Conservation (phyloP, 192 early-diverging fungal species). For the Coemansia javaensis region DNA sequence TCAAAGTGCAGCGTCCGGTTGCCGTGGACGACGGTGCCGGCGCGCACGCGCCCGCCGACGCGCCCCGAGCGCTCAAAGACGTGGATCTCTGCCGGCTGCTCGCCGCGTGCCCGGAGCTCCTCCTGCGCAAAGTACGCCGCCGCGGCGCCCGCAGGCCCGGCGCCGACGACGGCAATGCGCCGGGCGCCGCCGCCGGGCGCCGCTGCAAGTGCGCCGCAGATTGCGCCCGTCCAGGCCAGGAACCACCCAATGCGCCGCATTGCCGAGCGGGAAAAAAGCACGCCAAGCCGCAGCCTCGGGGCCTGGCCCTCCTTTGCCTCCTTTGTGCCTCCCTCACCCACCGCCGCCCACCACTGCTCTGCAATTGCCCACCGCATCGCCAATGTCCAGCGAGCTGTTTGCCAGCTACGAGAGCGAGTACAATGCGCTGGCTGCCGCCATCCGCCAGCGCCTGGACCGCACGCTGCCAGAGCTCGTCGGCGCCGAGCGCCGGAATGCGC, state of each 20-base stretch:
- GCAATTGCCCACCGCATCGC: too few relatives aligned
- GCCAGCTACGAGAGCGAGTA: conserved; percentile 87
- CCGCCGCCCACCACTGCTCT: too few relatives aligned
- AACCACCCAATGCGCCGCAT: neutral
- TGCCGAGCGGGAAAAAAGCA: too few relatives aligned
- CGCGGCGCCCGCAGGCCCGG: conserved; percentile 11
- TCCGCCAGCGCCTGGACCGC: conserved; percentile 55
- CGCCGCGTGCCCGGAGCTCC: conserved; percentile 3
- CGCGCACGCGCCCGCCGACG: conserved; percentile 17
- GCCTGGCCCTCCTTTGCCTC: too few relatives aligned
- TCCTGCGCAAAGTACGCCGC: conserved; percentile 13
- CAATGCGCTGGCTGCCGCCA: conserved; percentile 53
- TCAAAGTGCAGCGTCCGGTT: conserved; percentile 21
- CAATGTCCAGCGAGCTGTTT: conserved; percentile 69
- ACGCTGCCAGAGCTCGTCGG: conserved; percentile 58
- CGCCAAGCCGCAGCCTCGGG: too few relatives aligned
- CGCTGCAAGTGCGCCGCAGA: too few relatives aligned
- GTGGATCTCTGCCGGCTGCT: conserved; percentile 12
- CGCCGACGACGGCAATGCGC: conserved; percentile 13
- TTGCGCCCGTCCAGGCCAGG: neutral
- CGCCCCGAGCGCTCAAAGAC: conserved; percentile 16
- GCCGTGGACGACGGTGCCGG: conserved; percentile 8
- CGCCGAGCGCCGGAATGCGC: conserved; percentile 36
- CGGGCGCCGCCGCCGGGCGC: too few relatives aligned
- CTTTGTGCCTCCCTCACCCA: too few relatives aligned